Base-by-base conservation (phyloP, 2,329 filamentous ascomycete genomes). In the Fusarium vanettenii region DNA sequence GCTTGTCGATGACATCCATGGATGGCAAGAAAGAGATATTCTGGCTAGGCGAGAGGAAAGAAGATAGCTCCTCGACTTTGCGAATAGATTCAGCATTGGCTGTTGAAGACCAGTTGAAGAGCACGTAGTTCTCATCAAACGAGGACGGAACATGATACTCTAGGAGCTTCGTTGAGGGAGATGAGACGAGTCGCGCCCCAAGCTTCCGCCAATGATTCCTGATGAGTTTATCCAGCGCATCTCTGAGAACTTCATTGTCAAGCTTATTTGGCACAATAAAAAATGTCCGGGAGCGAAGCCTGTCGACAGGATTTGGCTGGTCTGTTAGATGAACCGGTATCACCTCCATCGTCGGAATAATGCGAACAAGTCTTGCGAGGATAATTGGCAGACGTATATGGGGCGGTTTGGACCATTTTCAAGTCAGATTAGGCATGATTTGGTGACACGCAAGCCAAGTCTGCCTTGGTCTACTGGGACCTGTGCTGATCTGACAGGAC, bases 81-180 rank as follows among this genome's bases (percentile, higher is more conserved):
- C 31, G 9, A 14, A 57, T 67, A 11, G 60, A 50, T n/a, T 48
- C 16, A 43, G 9, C 10, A 6, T 41, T 48, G 8, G 31, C 48
- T 9, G 33, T 33, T 20, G 59, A 50, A 1, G 60, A 65, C 70
- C 70, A 72, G 27, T 37, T 57, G 10, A 72, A 71, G 13, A 71
- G 64, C 7, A 20, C 18, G 3, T 68, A 68, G 1, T 25, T 56
- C 11, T 60, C 56, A 1, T 43, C 16, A 18, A 72, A 72, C 0
- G 6, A 20, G 48, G 59, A 13, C 6, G 70, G 68, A 10, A 71
- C 1, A 27, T 35, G 55, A 14, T 72, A 72, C 22, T 72, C 68
- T 2, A 64, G 25, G 2, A n/a, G 29, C 2, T 52, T 63, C 3
- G 20, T 48, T 0, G 20, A 18, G 0, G 5, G 31, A 0, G 57